Base-by-base conservation (phyloP, 2,329 filamentous ascomycete species). In the Diplodia seriata region DNA sequence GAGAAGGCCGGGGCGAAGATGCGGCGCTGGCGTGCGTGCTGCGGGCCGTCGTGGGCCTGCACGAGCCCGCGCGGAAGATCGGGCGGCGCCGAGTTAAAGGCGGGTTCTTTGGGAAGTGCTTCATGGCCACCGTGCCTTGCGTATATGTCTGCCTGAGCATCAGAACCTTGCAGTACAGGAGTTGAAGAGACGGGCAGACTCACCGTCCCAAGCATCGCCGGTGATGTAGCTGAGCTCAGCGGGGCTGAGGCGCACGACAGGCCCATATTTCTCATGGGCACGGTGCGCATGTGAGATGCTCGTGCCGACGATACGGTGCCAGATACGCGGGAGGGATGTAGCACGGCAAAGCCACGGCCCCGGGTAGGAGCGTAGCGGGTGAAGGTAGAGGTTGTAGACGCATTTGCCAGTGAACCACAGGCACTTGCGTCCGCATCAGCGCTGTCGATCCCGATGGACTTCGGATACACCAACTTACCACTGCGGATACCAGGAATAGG, bases 221-320 rank as follows among this genome's bases (percentile, higher is more conserved):
- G 76, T 73, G 56, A 75, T 78, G 71, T 82, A 85, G n/a, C 53
- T 49, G 1, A 66, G 64, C 26, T 83, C 79, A 18, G 75, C 77
- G 0, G 81, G 82, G 0, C 75, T 73, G 5, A 82, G 68, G 6
- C 81, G 76, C 0, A 83, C 81, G 3, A 77, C 79, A 1, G 80
- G 75, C 20, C 82, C 81, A 68, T 81, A 81, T 57, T 75, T 73
- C 7, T 76, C 72, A 61, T 83, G 81, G 6, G 43, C 31, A 1
- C 1, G 31, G 20, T 50, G 53, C 4, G 43, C 33, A 18, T 47
- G 26, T 15, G 14, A 14, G 54, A 47, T 33, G n/a, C 9, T 20
- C 0, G 40, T 53, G 26, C 65, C 65, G 29, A 20, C 26, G 23
- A 50, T 33, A 36, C 62, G 62, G 15, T 61, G 53, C 56, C 50